A percentile compares a stretch with the other conserved stretches of the same genome.
phyloP scores from a whole-genome alignment of 2,329 filamentous ascomycete genomes.

The Fusarium gaditjirri region DNA sequence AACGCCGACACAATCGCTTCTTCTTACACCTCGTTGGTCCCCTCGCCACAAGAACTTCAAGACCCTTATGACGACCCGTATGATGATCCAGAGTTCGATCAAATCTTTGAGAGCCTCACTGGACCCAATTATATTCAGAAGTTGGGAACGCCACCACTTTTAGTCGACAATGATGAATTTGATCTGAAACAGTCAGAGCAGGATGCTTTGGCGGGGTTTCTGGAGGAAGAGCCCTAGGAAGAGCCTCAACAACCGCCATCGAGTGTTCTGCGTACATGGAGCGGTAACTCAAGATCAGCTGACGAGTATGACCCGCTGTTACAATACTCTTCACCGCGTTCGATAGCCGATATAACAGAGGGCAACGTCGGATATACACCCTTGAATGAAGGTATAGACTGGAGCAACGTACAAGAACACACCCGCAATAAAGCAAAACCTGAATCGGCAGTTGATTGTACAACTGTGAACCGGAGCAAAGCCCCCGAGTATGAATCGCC shows the following conservation, averaged over 20 bases:
- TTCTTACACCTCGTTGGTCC: neutral
- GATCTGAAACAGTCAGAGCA: slow-evolving; percentile 24
- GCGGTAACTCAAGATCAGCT: slow-evolving; percentile 48
- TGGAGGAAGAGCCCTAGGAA: slow-evolving; percentile 9
- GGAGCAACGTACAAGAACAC: slow-evolving; percentile 48
- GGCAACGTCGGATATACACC: slow-evolving; percentile 6
- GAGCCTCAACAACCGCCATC: slow-evolving; percentile 40
- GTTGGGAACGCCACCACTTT: neutral
- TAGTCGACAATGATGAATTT: neutral
- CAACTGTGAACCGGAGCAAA: slow-evolving; percentile 3
- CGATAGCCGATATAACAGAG: neutral
- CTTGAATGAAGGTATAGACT: slow-evolving; percentile 55
- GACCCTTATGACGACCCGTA: slow-evolving; percentile 19
- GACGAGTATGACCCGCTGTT: slow-evolving; percentile 51
- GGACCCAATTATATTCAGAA: neutral
- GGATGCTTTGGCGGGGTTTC: slow-evolving; percentile 25
- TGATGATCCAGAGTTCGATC: slow-evolving; percentile 33
- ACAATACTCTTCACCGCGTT: slow-evolving; percentile 48
- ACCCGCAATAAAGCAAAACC: slow-evolving; percentile 2
- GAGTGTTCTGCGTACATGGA: slow-evolving; percentile 49
- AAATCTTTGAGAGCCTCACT: slow-evolving; percentile 18
- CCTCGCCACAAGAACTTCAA: neutral
- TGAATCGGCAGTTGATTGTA: neutral
- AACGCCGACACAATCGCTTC: slow-evolving; percentile 3
- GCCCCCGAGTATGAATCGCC: neutral